Evolutionary conservation across 345 rosid species (phyloP).

Genomic region (Lumnitzera littorea): DNA sequence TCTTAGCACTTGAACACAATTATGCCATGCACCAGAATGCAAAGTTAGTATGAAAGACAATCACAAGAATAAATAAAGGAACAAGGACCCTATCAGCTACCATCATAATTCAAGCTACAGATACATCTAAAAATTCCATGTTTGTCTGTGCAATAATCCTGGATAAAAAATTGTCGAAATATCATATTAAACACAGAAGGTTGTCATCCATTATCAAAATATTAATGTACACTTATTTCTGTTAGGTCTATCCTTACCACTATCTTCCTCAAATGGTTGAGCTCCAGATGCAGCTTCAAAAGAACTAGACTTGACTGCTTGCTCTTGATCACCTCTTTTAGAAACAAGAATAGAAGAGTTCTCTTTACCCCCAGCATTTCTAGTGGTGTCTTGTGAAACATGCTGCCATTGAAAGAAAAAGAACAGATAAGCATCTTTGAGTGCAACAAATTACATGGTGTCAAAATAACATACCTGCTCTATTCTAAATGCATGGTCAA

Average conservation of each 20-base stretch:
- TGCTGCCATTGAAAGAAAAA: constrained; percentile 33
- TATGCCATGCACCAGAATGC: no score
- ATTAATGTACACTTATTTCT: background rate
- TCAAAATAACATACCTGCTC: background rate
- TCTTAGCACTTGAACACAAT: no score
- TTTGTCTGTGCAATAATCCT: no score
- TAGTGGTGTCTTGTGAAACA: constrained; percentile 36
- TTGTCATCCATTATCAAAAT: background rate
- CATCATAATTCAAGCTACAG: no score
- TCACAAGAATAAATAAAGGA: no score
- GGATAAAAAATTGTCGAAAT: background rate
- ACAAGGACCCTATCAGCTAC: no score
- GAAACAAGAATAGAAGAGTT: constrained; percentile 33
- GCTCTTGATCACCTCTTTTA: constrained; percentile 33
- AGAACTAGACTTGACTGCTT: constrained; percentile 30
- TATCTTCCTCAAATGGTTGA: constrained; percentile 37
- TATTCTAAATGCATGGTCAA: background rate
- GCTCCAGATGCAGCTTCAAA: constrained; percentile 26
- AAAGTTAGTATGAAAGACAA: no score
- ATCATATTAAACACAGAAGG: background rate
- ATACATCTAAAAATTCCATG: no score
- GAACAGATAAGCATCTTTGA: background rate
- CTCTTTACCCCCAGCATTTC: constrained; percentile 34
- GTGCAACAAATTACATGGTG: background rate
- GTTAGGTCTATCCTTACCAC: constrained; percentile 23